Conservation (phyloP, 768 basidiomycete species). For the Albatrellus ellisii region DNA sequence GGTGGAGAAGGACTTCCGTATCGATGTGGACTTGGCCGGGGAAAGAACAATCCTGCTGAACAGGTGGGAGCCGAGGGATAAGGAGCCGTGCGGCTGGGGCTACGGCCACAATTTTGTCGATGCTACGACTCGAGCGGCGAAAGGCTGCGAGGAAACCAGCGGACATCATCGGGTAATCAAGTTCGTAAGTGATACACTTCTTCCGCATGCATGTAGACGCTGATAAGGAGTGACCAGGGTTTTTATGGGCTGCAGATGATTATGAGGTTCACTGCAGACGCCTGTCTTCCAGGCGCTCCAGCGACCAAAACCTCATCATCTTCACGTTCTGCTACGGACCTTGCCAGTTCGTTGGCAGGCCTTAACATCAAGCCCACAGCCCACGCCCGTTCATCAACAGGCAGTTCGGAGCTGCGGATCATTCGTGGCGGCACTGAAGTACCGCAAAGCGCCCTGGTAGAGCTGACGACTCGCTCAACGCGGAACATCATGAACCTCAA, state of each 20-base stretch:
- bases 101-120: conserved; percentile 55
- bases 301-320: neutral
- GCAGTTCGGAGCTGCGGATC: conserved; percentile 1
- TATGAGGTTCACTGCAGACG: conserved; percentile 47
- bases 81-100: no score
- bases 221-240: conserved; percentile 25
- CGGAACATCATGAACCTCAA: conserved; percentile 21
- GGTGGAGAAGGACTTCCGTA: neutral
- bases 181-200: neutral
- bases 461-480: conserved; percentile 21
- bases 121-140: conserved; percentile 32
- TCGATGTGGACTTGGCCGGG: neutral
- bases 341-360: conserved; percentile 12
- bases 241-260: conserved; percentile 44
- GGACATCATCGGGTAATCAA: neutral
- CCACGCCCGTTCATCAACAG: no score
- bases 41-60: neutral
- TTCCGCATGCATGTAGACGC: neutral
- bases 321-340: conserved; percentile 9
- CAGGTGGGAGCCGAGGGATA: conserved; percentile 1
- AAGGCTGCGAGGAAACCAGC: conserved; percentile 40
- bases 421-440: conserved; percentile 8
- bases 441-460: conserved; percentile 15
- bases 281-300: conserved; percentile 2
- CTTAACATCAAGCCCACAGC: conserved; percentile 10